Conservation (phyloP, 2,329 filamentous ascomycete genomes). For the Fusarium setosum region DNA sequence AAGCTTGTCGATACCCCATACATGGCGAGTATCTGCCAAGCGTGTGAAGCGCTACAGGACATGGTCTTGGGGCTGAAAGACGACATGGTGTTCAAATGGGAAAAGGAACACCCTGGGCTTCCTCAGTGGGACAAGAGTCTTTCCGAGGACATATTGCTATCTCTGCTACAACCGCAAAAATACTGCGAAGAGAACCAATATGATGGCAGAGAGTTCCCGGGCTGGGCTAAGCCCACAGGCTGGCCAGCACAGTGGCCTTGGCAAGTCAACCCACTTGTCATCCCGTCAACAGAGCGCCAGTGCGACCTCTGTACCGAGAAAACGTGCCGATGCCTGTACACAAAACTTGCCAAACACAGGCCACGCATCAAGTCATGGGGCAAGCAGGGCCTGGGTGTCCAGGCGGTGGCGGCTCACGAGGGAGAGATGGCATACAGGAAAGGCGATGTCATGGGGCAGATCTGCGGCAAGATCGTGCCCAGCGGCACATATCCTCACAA, state of each 20-base stretch:
- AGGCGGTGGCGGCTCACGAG: not conserved
- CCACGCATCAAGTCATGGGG: slow-evolving; percentile 3
- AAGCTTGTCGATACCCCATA: not conserved
- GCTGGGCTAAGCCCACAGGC: not conserved
- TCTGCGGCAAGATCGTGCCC: not conserved
- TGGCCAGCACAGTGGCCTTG: not conserved
- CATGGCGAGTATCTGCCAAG: not conserved
- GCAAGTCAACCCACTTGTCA: not conserved
- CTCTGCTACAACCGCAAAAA: not conserved
- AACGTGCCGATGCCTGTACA: not conserved
- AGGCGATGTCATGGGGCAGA: not conserved
- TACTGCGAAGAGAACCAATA: not conserved
- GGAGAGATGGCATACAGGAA: not conserved
- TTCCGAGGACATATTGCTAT: not conserved
- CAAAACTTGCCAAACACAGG: not conserved
- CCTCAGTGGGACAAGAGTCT: not conserved
- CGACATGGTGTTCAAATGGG: slow-evolving; percentile 3
- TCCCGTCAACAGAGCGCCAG: not conserved
- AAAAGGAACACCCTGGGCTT: not conserved
- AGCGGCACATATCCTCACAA: slow-evolving; percentile 1
- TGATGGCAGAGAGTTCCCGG: not conserved
- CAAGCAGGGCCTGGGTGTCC: not conserved
- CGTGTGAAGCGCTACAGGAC: not conserved
- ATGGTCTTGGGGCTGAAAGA: not conserved
- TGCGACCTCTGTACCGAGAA: not conserved